phyloP scores from a whole-genome alignment of 2,329 filamentous ascomycete genomes.

The Blumeria graminis region DNA sequence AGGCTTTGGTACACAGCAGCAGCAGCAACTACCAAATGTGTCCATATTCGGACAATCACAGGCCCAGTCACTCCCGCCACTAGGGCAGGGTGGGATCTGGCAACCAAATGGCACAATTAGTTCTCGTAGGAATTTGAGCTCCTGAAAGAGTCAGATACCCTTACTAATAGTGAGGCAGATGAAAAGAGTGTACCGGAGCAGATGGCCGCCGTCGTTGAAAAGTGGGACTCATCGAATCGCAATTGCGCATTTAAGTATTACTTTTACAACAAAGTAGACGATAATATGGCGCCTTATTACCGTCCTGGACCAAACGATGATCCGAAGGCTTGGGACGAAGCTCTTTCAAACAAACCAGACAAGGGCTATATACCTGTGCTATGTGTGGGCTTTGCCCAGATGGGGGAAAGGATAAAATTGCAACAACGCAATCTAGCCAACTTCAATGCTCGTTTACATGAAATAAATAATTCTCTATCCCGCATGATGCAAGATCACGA shows the following conservation, averaged over 20 bases:
- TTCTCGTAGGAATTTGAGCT: neutral
- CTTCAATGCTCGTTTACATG: slow-evolving; percentile 49
- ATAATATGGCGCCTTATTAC: slow-evolving; percentile 52
- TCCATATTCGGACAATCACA: neutral
- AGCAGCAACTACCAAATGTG: slow-evolving; percentile 8
- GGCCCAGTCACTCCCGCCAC: slow-evolving; percentile 10
- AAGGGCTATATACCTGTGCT: slow-evolving; percentile 55
- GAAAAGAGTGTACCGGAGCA: slow-evolving; percentile 56
- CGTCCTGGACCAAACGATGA: slow-evolving; percentile 46
- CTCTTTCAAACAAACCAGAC: slow-evolving; percentile 54
- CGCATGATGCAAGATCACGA: slow-evolving; percentile 55
- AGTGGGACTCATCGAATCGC: slow-evolving; percentile 47
- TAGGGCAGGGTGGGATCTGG: slow-evolving; percentile 12
- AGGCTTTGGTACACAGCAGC: neutral
- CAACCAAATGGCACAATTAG: slow-evolving; percentile 8
- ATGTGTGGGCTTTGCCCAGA: slow-evolving; percentile 45
- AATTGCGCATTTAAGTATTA: slow-evolving; percentile 60
- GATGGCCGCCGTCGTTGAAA: slow-evolving; percentile 41
- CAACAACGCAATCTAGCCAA: slow-evolving; percentile 45
- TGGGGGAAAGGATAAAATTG: slow-evolving; percentile 46
- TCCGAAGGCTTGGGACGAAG: slow-evolving; percentile 61
- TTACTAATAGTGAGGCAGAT: slow-evolving; percentile 18
- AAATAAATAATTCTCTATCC: slow-evolving; percentile 53
- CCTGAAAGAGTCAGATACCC: neutral
- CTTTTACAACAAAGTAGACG: slow-evolving; percentile 68